Evolutionary conservation across 1,284 basidiomycete species (phyloP).

Genomic region (Ustilago loliicola): DNA sequence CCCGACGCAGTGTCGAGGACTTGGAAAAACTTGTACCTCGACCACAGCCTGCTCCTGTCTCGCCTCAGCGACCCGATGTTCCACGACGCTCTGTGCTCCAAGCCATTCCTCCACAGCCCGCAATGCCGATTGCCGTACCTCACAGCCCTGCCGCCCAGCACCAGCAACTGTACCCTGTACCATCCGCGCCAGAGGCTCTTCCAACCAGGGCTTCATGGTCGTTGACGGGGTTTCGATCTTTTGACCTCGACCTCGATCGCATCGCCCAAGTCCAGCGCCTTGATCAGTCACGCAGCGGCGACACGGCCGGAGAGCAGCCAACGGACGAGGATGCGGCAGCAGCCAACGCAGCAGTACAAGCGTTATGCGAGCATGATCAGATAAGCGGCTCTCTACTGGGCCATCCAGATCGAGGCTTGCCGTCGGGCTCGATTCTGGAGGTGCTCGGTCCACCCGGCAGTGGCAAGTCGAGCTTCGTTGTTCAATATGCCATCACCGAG

Average conservation of each 20-base stretch:
- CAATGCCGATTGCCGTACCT: neutral
- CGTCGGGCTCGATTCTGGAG: constrained; percentile 42
- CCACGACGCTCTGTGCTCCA: constrained; percentile 26
- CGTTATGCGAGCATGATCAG: neutral
- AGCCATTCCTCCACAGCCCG: constrained; percentile 32
- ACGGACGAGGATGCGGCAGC: neutral
- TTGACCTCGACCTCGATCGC: constrained; percentile 41
- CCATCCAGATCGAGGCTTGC: constrained; percentile 27
- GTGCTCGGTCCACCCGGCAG: constrained; percentile 44
- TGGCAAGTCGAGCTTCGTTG: constrained; percentile 36
- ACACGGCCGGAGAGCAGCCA: neutral
- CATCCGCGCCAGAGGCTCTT: constrained; percentile 12
- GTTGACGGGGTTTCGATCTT: constrained; percentile 31
- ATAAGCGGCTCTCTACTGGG: constrained; percentile 4
- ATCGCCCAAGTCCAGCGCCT: constrained; percentile 24
- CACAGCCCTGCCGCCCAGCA: neutral
- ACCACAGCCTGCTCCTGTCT: constrained; percentile 4
- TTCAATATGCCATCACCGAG: constrained; percentile 42
- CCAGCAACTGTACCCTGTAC: neutral
- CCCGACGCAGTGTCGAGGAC: constrained; percentile 32
- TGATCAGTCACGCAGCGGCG: constrained; percentile 17
- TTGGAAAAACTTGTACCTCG: constrained; percentile 28
- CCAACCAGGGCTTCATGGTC: constrained; percentile 11
- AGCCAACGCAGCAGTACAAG: neutral
- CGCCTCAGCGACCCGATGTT: neutral